phyloP scores from a whole-genome alignment of 2,329 filamentous ascomycete species.

The Hypoxylon sp. region DNA sequence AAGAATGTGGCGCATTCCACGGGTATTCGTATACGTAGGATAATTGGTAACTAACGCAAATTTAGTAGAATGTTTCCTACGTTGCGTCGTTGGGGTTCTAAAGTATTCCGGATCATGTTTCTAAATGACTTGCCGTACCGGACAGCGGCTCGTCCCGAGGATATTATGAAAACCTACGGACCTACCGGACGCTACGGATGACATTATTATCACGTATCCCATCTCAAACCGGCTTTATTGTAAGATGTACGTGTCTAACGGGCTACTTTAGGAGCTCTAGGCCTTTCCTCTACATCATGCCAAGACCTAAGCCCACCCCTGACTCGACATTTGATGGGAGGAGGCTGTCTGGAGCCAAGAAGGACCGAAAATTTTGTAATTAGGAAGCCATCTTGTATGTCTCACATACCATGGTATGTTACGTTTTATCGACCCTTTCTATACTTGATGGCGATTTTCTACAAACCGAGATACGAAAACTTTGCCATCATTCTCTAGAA shows the following conservation, averaged over 20 bases:
- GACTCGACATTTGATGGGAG: background rate
- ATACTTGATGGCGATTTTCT: background rate
- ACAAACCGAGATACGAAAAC: no score
- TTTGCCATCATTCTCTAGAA: background rate
- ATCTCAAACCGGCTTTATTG: background rate
- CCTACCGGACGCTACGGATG: background rate
- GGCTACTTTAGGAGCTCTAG: background rate
- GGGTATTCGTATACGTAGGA: background rate
- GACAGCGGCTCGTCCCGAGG: background rate
- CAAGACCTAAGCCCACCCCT: background rate
- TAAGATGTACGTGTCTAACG: background rate
- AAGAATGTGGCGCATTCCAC: background rate
- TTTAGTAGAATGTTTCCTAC: background rate
- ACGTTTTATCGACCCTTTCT: background rate
- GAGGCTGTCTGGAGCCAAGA: background rate
- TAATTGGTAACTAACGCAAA: background rate
- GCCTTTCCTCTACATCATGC: background rate
- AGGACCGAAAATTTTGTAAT: background rate
- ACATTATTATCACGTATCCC: background rate
- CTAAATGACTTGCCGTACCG: background rate
- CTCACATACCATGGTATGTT: background rate
- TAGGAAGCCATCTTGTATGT: background rate
- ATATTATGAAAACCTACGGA: background rate
- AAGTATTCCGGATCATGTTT: conserved; percentile 1
- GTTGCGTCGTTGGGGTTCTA: background rate